Base-by-base conservation (phyloP, 257 asterid species). In the Rauvolfia tetraphylla region DNA sequence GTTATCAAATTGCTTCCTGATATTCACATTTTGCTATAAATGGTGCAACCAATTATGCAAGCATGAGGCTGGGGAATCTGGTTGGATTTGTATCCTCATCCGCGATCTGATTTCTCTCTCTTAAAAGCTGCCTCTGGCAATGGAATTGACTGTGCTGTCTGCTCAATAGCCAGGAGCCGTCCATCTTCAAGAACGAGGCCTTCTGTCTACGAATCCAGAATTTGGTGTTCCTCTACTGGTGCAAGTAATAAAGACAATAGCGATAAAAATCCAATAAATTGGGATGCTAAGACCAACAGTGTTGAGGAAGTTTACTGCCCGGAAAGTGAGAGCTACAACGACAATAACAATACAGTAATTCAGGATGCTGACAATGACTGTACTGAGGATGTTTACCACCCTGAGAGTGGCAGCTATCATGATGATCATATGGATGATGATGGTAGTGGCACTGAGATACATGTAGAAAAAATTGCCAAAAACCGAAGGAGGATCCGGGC, bases 1-100 rank as follows among this genome's bases (percentile, higher is more conserved):
- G 42, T 86, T 67, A 90, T 93, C 87, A 92, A 89, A 81, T 90
- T 85, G 96, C 31, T 91, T 84, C 89, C 93, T 88, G 93, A 97
- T 88, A 83, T 18, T 70, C 29, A 56, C 23, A 22, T 38, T 67
- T 38, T 11, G 18, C 33, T 9, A 38, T 22, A 38, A 38, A 67
- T 65, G 72, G 31, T 38, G 72, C 72, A 67, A 23, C 49, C 72
- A 20, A 39, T 67, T 22, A 67, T 67, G 72, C 72, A 67, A 25
- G 3, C 72, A 9, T 18, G 23, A 7, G 1, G 29, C 51, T 20
- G 31, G 51, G 72, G 72, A 67, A 67, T 38, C 33, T 67, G 33
- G 72, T 41, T 67, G 20, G 72, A 38, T 38, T 38, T 29, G 71
- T 42, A 36, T 36, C 48, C 71, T 36, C 20, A 13, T 39, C 51